These are phyloP conservation scores for Pulveroboletus frians DNA, from an alignment of 768 basidiomycete genomes.

Conservation along the genomic window DNA sequence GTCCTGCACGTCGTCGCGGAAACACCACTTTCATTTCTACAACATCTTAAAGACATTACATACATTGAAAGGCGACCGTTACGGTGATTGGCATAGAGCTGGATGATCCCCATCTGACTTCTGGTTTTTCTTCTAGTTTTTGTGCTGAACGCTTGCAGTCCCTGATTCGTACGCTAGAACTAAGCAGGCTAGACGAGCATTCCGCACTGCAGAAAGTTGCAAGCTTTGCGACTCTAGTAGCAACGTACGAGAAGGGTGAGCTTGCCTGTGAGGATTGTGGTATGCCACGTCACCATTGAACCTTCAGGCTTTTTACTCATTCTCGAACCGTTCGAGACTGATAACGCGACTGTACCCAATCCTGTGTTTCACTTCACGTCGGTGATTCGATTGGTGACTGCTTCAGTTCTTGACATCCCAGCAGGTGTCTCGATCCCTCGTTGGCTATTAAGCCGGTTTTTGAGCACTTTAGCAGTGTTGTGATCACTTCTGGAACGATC, in stretches of 20 bases:
- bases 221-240: constrained; percentile 90
- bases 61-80: constrained; percentile 94
- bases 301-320: constrained; percentile 86
- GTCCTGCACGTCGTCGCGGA: constrained; percentile 99
- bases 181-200: constrained; percentile 88
- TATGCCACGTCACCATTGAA: neutral
- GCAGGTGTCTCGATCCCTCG: constrained; percentile 93
- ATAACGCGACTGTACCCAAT: constrained; percentile 97
- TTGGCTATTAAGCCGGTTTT: constrained; percentile 97
- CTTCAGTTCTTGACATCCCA: constrained; percentile 7
- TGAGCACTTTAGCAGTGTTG: constrained; percentile 95
- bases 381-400: constrained; percentile 16
- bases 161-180: constrained; percentile 85
- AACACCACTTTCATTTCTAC: constrained; percentile 93
- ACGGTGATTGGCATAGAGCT: constrained; percentile 46
- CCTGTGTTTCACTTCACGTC: constrained; percentile 97
- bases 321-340: constrained; percentile 96
- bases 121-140: constrained; percentile 52
- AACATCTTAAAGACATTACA: constrained; percentile 97
- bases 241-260: constrained; percentile 94
- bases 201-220: constrained; percentile 93
- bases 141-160: constrained; percentile 96
- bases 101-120: neutral
- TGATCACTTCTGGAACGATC: constrained; percentile 98
- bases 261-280: neutral